Percentiles rank a stretch among this genome's conserved stretches.
Conservation (phyloP, 2,329 filamentous ascomycete genomes). For the Arthroderma sp. region DNA sequence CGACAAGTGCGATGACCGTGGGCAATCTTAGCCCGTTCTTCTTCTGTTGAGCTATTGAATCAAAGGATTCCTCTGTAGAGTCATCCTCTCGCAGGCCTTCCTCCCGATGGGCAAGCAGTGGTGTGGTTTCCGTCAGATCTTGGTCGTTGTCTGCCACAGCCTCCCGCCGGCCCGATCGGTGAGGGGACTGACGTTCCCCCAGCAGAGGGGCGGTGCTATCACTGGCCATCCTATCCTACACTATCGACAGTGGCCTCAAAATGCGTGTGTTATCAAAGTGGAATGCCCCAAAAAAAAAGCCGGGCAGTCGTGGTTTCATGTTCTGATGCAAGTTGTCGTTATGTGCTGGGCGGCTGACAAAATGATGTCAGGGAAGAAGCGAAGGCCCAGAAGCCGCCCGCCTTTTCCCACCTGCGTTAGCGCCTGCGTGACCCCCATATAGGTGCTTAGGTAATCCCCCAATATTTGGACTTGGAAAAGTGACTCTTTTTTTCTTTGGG, state of each 20-base stretch:
- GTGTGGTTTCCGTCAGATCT: conserved; percentile 30
- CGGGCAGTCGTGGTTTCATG: background rate
- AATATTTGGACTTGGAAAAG: background rate
- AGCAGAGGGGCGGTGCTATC: background rate
- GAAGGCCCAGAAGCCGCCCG: background rate
- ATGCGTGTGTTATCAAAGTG: background rate
- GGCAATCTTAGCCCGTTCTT: conserved; percentile 51
- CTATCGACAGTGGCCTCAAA: background rate
- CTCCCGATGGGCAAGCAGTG: conserved; percentile 29
- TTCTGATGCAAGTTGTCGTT: background rate
- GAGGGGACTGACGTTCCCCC: background rate
- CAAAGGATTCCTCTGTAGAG: background rate
- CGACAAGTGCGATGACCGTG: conserved; percentile 58
- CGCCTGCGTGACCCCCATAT: background rate
- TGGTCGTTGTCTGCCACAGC: background rate
- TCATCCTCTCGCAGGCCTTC: conserved; percentile 14
- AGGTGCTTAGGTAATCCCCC: background rate
- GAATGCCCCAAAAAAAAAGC: background rate
- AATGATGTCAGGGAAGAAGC: background rate
- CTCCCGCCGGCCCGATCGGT: background rate
- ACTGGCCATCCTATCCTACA: background rate
- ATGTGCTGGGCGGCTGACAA: background rate
- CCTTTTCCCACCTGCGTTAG: background rate
- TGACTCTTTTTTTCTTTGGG: background rate
- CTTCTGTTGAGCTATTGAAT: conserved; percentile 4